Percentiles rank a stretch among this genome's conserved stretches.
phyloP scores from a whole-genome alignment of 805 yeast genomes.

The Priceomyces castillae region DNA sequence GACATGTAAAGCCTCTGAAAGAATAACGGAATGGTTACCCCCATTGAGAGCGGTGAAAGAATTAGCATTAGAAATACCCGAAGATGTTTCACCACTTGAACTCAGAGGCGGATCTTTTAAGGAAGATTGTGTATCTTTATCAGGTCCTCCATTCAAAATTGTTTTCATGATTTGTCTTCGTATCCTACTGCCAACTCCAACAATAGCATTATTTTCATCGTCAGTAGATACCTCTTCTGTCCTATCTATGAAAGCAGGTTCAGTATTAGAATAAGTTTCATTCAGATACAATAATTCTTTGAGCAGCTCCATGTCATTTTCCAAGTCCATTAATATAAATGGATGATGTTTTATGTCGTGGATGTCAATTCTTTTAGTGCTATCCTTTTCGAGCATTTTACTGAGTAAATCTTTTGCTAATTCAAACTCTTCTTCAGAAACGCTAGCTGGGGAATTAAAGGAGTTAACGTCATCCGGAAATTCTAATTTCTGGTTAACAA shows the following conservation, averaged over 20 bases:
- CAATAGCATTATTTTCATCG: constrained; percentile 74
- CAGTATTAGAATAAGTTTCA: constrained; percentile 15
- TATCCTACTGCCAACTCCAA: constrained; percentile 73
- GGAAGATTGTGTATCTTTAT: constrained; percentile 20
- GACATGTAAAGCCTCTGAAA: constrained; percentile 27
- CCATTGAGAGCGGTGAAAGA: constrained; percentile 11
- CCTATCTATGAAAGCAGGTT: constrained; percentile 5
- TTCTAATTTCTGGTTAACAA: constrained; percentile 56
- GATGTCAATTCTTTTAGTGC: constrained; percentile 64
- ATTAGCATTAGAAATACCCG: constrained; percentile 15
- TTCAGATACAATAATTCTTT: constrained; percentile 38
- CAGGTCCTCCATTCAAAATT: constrained; percentile 21
- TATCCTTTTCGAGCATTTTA: constrained; percentile 67
- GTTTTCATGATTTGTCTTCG: constrained; percentile 50
- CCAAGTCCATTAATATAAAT: constrained; percentile 48
- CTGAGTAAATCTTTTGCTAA: constrained; percentile 57
- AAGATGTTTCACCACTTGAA: constrained; percentile 30
- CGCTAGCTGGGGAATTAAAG: constrained; percentile 39
- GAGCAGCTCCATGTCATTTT: constrained; percentile 31
- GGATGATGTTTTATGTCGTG: constrained; percentile 74
- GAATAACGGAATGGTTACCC: constrained; percentile 27
- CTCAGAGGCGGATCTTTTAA: constrained; percentile 22
- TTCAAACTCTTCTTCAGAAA: constrained; percentile 42
- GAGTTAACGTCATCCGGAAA: constrained; percentile 48
- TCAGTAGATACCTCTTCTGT: constrained; percentile 45